These are phyloP conservation scores for Lindgomyces ingoldianus DNA, from an alignment of 495 filamentous ascomycete genomes.

Conservation along the genomic window DNA sequence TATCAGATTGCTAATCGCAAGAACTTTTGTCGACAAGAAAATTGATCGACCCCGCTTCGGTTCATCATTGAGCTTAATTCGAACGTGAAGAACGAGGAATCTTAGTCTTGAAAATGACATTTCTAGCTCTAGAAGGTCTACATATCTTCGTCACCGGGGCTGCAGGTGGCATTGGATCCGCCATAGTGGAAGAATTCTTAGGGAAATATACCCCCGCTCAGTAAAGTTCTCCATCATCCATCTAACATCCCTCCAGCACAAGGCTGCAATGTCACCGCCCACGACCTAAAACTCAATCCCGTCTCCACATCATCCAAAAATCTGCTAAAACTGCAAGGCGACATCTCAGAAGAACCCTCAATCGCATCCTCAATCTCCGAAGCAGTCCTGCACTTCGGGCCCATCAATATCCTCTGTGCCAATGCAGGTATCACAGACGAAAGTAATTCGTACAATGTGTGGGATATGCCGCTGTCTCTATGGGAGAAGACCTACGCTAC, in stretches of 20 bases:
- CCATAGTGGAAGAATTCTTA: constrained; percentile 55
- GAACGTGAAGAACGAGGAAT: not conserved
- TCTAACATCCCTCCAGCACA: constrained; percentile 44
- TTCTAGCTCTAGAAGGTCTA: constrained; percentile 53
- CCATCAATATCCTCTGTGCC: constrained; percentile 56
- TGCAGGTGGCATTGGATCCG: constrained; percentile 55
- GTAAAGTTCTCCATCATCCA: not conserved
- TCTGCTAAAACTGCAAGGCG: constrained; percentile 49
- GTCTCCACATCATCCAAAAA: constrained; percentile 34
- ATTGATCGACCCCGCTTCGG: not conserved
- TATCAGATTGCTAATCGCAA: constrained; percentile 13
- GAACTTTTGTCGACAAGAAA: not conserved
- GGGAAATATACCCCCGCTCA: constrained; percentile 46
- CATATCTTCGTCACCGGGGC: constrained; percentile 63
- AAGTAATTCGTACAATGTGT: constrained; percentile 51
- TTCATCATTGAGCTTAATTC: not conserved
- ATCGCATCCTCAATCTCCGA: constrained; percentile 48
- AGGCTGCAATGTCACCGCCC: constrained; percentile 57
- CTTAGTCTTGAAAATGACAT: constrained; percentile 39
- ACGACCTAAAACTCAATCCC: constrained; percentile 47
- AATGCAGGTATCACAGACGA: constrained; percentile 57
- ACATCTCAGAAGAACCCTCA: constrained; percentile 53
- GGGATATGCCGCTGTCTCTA: constrained; percentile 54
- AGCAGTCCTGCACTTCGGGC: constrained; percentile 53
- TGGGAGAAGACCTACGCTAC: constrained; percentile 56